Evolutionary conservation across 306 rosid genomes (phyloP).

Genomic region (Lathyrus tuberosus): DNA sequence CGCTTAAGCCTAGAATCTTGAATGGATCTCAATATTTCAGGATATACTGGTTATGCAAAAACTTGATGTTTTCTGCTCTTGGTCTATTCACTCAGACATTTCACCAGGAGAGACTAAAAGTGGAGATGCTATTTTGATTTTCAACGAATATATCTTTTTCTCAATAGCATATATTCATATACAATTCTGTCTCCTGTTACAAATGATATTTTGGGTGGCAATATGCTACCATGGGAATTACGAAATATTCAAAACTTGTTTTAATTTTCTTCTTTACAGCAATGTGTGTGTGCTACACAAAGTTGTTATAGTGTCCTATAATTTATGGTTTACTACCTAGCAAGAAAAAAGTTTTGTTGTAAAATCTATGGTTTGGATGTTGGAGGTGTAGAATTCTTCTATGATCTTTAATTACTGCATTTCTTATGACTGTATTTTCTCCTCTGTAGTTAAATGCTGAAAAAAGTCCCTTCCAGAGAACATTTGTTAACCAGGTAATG

Average conservation of each 20-base stretch:
- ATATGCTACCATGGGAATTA: slow-evolving; percentile 10
- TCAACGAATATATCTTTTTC: neutral
- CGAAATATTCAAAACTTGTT: slow-evolving; percentile 25
- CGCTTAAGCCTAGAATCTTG: neutral
- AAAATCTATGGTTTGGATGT: slow-evolving; percentile 7
- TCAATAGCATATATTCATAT: neutral
- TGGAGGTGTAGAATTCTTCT: slow-evolving; percentile 11
- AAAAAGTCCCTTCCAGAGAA: slow-evolving; percentile 95
- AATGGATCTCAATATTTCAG: slow-evolving; percentile 12
- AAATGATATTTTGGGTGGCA: slow-evolving; percentile 27
- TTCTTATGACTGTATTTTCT: slow-evolving; percentile 42
- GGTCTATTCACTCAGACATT: slow-evolving; percentile 8
- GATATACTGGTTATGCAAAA: slow-evolving; percentile 16
- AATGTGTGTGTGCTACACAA: neutral
- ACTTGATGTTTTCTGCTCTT: neutral
- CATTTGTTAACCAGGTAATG: slow-evolving; percentile 94
- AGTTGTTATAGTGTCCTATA: too few relatives aligned
- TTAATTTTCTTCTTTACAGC: neutral
- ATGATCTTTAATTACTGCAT: slow-evolving; percentile 13
- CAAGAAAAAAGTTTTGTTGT: slow-evolving; percentile 5
- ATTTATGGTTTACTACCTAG: slow-evolving; percentile 16
- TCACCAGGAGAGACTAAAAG: slow-evolving; percentile 19
- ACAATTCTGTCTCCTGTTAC: neutral
- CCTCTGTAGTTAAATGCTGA: slow-evolving; percentile 89
- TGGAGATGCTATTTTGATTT: neutral